Evolutionary conservation across 2,329 filamentous ascomycete genomes (phyloP).

Genomic region (Ascochyta fabae): DNA sequence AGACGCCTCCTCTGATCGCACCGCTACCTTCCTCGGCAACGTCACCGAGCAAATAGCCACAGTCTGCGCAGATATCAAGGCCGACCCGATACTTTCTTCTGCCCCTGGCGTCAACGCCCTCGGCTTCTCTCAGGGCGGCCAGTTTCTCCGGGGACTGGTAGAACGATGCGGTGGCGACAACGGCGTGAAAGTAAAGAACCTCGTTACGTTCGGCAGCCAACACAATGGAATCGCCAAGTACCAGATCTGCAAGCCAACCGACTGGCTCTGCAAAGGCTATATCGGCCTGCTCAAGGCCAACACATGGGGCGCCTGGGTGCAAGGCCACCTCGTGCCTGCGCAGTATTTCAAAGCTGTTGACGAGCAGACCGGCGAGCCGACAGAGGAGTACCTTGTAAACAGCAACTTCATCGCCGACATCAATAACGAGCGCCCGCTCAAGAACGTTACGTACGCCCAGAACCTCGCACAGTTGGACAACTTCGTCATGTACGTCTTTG

Average conservation of each 20-base stretch:
- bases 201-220: slow-evolving; percentile 89
- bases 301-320: slow-evolving; percentile 80
- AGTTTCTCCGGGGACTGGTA: slow-evolving; percentile 91
- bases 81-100: slow-evolving; percentile 79
- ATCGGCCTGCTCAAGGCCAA: slow-evolving; percentile 79
- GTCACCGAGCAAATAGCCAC: slow-evolving; percentile 76
- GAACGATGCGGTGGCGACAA: slow-evolving; percentile 73
- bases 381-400: slow-evolving; percentile 73
- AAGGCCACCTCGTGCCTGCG: slow-evolving; percentile 82
- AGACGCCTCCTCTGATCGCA: slow-evolving; percentile 72
- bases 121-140: slow-evolving; percentile 94
- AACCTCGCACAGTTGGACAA: slow-evolving; percentile 74
- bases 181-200: slow-evolving; percentile 71
- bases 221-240: slow-evolving; percentile 93
- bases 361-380: slow-evolving; percentile 60
- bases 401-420: slow-evolving; percentile 94
- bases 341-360: slow-evolving; percentile 86
- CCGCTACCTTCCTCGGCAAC: slow-evolving; percentile 90
- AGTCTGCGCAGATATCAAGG: slow-evolving; percentile 79
- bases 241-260: slow-evolving; percentile 70
- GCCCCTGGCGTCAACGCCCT: slow-evolving; percentile 87
- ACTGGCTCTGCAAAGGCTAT: slow-evolving; percentile 82
- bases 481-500: slow-evolving; percentile 90
- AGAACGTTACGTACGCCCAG: slow-evolving; percentile 76
- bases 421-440: slow-evolving; percentile 84